Evolutionary conservation across 768 basidiomycete genomes (phyloP).

Genomic region (Serendipita sp.): DNA sequence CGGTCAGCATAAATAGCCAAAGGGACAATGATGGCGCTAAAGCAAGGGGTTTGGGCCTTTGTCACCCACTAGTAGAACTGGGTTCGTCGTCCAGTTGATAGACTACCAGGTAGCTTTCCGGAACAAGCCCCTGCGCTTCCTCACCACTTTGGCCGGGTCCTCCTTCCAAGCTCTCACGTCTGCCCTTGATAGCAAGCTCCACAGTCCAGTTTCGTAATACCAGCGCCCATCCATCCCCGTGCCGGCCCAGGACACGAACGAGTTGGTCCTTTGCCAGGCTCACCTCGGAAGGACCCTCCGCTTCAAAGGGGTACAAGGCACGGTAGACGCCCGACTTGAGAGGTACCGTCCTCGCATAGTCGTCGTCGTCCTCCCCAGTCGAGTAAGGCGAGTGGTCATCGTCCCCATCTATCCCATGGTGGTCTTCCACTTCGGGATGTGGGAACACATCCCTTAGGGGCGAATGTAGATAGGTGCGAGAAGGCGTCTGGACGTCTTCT

Average conservation of each 20-base stretch:
- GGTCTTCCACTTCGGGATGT: neutral
- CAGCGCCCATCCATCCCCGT: constrained; percentile 69
- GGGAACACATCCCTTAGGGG: neutral
- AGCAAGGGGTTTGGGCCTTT: too few relatives aligned
- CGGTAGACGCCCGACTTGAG: constrained; percentile 58
- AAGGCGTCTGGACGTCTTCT: neutral
- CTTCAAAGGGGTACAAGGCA: constrained; percentile 61
- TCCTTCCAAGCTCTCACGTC: neutral
- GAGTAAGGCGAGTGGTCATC: constrained; percentile 11
- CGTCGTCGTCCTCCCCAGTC: constrained; percentile 11
- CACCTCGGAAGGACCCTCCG: constrained; percentile 75
- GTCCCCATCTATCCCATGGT: neutral
- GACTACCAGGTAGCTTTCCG: constrained; percentile 58
- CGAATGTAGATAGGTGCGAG: neutral
- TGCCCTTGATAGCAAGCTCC: neutral
- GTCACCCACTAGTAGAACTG: too few relatives aligned
- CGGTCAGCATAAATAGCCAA: too few relatives aligned
- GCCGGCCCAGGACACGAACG: constrained; percentile 53
- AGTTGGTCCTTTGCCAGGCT: constrained; percentile 57
- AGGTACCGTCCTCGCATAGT: constrained; percentile 15
- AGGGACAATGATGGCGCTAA: too few relatives aligned
- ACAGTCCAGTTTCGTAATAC: constrained; percentile 26
- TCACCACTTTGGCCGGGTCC: constrained; percentile 17
- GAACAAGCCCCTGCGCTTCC: constrained; percentile 48
- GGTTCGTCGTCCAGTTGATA: constrained; percentile 28